phyloP scores from a whole-genome alignment of 2,329 filamentous ascomycete genomes.

The Teratosphaeria pseudoeucalypti region DNA sequence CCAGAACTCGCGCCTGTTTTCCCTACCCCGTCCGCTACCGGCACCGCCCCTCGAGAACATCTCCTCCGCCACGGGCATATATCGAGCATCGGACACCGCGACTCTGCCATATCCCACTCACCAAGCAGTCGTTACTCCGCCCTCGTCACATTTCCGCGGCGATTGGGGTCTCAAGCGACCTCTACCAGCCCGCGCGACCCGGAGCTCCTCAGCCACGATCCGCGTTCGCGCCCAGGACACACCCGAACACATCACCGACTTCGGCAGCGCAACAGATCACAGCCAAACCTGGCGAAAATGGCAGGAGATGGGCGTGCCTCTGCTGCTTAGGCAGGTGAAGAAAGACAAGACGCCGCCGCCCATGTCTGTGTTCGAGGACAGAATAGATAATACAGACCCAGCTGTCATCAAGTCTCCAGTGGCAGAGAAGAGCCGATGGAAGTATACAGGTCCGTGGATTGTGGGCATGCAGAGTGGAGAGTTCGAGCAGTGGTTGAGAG shows the following conservation, averaged over 20 bases:
- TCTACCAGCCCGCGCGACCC: constrained; percentile 65
- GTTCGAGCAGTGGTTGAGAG: constrained; percentile 43
- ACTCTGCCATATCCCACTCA: constrained; percentile 72
- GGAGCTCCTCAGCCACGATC: constrained; percentile 60
- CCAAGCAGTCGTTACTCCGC: constrained; percentile 70
- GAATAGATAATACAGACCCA: constrained; percentile 35
- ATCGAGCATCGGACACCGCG: constrained; percentile 53
- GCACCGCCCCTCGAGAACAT: constrained; percentile 39
- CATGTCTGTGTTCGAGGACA: constrained; percentile 31
- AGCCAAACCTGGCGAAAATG: constrained; percentile 73
- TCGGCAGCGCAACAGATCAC: constrained; percentile 72
- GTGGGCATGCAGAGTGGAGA: constrained; percentile 45
- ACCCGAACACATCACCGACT: constrained; percentile 81
- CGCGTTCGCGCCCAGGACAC: constrained; percentile 72
- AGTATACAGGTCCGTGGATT: constrained; percentile 49
- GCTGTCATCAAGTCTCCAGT: constrained; percentile 5
- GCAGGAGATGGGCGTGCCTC: constrained; percentile 66
- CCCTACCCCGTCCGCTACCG: constrained; percentile 67
- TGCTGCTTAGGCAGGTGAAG: constrained; percentile 41
- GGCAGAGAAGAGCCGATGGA: constrained; percentile 37
- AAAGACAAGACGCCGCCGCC: not conserved
- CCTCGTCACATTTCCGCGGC: constrained; percentile 60
- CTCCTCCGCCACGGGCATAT: constrained; percentile 36
- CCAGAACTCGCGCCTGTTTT: constrained; percentile 80
- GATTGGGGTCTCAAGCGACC: constrained; percentile 91